Percentiles rank a stretch among this genome's conserved stretches.
These are phyloP conservation scores for Rhinocladiella similis DNA, from an alignment of 2,329 filamentous ascomycete genomes.

Conservation along the genomic window DNA sequence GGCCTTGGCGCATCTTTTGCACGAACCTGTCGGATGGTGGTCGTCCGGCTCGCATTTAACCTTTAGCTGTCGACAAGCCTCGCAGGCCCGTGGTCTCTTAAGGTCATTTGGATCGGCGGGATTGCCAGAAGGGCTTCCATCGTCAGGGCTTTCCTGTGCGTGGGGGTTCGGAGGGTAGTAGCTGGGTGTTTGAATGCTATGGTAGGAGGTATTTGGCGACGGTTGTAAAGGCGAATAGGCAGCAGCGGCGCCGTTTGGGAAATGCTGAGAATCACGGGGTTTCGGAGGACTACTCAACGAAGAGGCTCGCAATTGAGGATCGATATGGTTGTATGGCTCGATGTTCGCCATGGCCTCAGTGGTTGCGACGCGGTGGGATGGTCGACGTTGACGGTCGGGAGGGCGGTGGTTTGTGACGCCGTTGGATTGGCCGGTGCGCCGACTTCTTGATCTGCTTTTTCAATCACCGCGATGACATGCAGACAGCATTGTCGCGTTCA, in stretches of 20 bases:
- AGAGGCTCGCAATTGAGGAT: slow-evolving; percentile 24
- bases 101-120: slow-evolving; percentile 47
- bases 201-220: slow-evolving; percentile 27
- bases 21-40: slow-evolving; percentile 62
- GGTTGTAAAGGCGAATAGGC: slow-evolving; percentile 28
- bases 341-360: slow-evolving; percentile 14
- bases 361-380: background rate
- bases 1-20: slow-evolving; percentile 77
- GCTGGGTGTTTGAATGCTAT: slow-evolving; percentile 26
- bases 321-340: slow-evolving; percentile 17
- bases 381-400: slow-evolving; percentile 9
- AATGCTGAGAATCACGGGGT: slow-evolving; percentile 22
- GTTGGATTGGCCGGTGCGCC: slow-evolving; percentile 15
- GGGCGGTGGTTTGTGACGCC: slow-evolving; percentile 19
- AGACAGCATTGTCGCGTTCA: slow-evolving; percentile 3
- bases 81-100: slow-evolving; percentile 71
- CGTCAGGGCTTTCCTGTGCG: slow-evolving; percentile 26
- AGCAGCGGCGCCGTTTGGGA: slow-evolving; percentile 19
- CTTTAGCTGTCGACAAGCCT: slow-evolving; percentile 73
- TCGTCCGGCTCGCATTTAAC: slow-evolving; percentile 82
- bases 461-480: background rate
- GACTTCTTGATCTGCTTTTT: slow-evolving; percentile 1
- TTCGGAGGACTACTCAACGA: slow-evolving; percentile 24
- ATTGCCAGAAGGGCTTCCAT: slow-evolving; percentile 24
- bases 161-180: slow-evolving; percentile 26